Evolutionary conservation across 2,329 filamentous ascomycete genomes (phyloP), one percentile per base, ranked within the genome.

Genomic region (Dothidotthia symphoricarpi): DNA sequence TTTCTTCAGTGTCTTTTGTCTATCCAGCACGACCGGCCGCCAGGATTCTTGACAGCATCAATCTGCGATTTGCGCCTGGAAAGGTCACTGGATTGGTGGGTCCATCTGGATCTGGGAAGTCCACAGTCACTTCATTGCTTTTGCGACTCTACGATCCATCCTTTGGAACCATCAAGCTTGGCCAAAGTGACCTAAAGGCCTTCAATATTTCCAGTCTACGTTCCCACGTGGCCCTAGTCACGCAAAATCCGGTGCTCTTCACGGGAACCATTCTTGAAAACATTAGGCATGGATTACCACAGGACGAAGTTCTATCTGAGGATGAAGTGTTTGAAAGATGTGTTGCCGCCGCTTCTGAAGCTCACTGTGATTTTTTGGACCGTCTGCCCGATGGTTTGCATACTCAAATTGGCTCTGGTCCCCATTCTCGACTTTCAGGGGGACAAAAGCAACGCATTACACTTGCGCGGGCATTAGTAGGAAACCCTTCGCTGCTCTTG

Each of bases 291-390:
- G 64, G 64, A 11, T 34, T 63, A 8, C 51, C 50, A 14, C 39
- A 48, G 16, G 28, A 29, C 3, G 45, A 58, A 25, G 24, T 31
- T 6, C 28, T 63, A 1, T 35, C 53, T 4, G 56, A 64, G 15
- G 55, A 60, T 3, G 67, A 73, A 8, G 70, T 75, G 1, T 42
- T 69, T 2, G 63, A 70, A 8, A 67, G 75, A 17, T 72, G 76
- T 11, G 59, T 67, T 13, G 57, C 50, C 24, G 76, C 81, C 8
- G 75, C 78, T 2, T 64, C 61, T 7, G 69, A 82, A 24, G 81
- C 82, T 2, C 78, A 84, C 58, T 64, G 59, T 28, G 64, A 67
- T 24, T 68, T 68, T 38, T 43, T 68, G 11, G 53, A 57, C 15
- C 47, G 54, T 14, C 54, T 68, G 6, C 63, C 65, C 3, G 47